These are phyloP conservation scores for Paulownia fortunei DNA, from an alignment of 257 asterid genomes.

Conservation along the genomic window DNA sequence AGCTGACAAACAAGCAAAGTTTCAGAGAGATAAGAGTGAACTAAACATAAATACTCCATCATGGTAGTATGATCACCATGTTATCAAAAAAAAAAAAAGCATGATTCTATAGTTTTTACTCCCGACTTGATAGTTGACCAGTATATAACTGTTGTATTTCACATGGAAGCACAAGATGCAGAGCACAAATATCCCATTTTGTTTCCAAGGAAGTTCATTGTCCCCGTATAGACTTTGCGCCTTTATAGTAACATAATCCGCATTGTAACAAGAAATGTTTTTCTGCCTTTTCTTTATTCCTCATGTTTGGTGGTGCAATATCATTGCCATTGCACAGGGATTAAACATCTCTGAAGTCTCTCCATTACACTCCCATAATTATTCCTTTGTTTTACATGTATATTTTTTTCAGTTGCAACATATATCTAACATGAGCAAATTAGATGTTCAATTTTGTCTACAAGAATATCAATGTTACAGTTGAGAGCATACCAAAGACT, in stretches of 20 bases:
- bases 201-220: background rate
- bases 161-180: background rate
- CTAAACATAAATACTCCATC: background rate
- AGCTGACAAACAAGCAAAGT: background rate
- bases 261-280: background rate
- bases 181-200: background rate
- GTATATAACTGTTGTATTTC: background rate
- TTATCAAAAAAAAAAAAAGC: background rate
- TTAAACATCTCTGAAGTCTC: background rate
- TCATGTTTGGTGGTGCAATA: background rate
- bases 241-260: background rate
- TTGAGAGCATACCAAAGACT: conserved; percentile 69
- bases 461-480: conserved; percentile 12
- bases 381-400: background rate
- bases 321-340: background rate
- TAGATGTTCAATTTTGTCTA: background rate
- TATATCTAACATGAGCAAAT: background rate
- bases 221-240: background rate
- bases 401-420: background rate
- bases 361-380: background rate
- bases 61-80: background rate
- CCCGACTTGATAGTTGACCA: background rate
- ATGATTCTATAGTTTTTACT: background rate
- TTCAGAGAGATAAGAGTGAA: background rate
- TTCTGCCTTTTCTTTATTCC: background rate